Evolutionary conservation across 2,329 filamentous ascomycete genomes (phyloP).

Genomic region (Fusarium armeniacum): DNA sequence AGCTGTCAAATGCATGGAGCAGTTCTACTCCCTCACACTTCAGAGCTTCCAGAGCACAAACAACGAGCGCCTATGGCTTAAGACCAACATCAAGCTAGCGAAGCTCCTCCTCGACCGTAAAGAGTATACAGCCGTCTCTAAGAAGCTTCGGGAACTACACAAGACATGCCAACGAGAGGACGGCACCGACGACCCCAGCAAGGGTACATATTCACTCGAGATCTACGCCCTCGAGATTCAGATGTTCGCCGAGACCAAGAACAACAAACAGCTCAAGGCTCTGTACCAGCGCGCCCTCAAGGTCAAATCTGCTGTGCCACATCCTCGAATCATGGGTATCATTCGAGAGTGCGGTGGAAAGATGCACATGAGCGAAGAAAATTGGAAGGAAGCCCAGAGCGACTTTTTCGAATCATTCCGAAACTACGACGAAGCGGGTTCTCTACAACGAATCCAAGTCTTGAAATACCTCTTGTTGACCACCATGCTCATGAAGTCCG

Average conservation of each 20-base stretch:
- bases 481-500: constrained; percentile 98
- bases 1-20: constrained; percentile 85
- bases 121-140: constrained; percentile 83
- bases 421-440: constrained; percentile 98
- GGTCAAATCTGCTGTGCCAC: constrained; percentile 95
- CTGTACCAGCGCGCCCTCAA: constrained; percentile 92
- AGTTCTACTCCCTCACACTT: constrained; percentile 94
- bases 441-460: constrained; percentile 94
- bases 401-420: constrained; percentile 99
- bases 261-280: constrained; percentile 96
- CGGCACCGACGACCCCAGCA: constrained; percentile 90
- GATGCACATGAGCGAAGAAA: constrained; percentile 99
- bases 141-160: constrained; percentile 90
- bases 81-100: constrained; percentile 97
- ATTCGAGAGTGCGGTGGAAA: constrained; percentile 99
- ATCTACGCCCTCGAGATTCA: constrained; percentile 98
- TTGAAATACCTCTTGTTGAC: constrained; percentile 96
- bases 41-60: constrained; percentile 97
- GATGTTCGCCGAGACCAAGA: constrained; percentile 96
- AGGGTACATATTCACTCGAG: constrained; percentile 95
- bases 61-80: constrained; percentile 96
- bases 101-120: constrained; percentile 92
- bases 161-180: constrained; percentile 89
- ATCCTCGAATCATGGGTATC: constrained; percentile 99
- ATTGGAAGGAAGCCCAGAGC: constrained; percentile 96